phyloP scores from a whole-genome alignment of 768 basidiomycete species.

The Lactarius tabidus region DNA sequence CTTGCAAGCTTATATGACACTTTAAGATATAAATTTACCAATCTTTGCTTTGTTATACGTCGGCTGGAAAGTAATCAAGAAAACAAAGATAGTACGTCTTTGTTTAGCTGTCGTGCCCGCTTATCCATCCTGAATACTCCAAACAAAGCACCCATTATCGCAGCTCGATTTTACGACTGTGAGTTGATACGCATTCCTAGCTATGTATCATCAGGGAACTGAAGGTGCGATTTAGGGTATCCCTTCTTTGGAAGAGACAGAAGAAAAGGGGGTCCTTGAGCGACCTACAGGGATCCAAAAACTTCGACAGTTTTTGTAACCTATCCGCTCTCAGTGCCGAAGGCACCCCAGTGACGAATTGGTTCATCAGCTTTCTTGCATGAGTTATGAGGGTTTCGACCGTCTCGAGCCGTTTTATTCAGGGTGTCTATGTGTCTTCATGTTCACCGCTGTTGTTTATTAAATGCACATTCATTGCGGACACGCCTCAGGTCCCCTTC shows the following conservation, averaged over 20 bases:
- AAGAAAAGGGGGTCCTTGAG: constrained; percentile 14
- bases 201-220: background rate
- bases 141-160: constrained; percentile 1
- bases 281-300: constrained; percentile 1
- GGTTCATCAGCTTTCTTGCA: background rate
- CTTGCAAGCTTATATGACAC: background rate
- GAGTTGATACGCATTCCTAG: background rate
- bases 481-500: background rate
- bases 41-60: constrained; percentile 20
- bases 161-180: constrained; percentile 24
- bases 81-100: constrained; percentile 23
- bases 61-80: constrained; percentile 22
- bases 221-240: constrained; percentile 11
- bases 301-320: constrained; percentile 16
- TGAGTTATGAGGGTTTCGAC: background rate
- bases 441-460: background rate
- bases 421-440: background rate
- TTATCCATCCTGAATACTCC: background rate
- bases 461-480: background rate
- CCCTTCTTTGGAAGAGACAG: constrained; percentile 22
- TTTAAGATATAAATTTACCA: constrained; percentile 23
- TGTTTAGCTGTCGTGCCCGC: background rate
- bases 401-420: background rate
- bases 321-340: background rate
- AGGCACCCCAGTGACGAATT: background rate